Evolutionary conservation across 345 rosid species (phyloP).

Genomic region (Populus tremula): DNA sequence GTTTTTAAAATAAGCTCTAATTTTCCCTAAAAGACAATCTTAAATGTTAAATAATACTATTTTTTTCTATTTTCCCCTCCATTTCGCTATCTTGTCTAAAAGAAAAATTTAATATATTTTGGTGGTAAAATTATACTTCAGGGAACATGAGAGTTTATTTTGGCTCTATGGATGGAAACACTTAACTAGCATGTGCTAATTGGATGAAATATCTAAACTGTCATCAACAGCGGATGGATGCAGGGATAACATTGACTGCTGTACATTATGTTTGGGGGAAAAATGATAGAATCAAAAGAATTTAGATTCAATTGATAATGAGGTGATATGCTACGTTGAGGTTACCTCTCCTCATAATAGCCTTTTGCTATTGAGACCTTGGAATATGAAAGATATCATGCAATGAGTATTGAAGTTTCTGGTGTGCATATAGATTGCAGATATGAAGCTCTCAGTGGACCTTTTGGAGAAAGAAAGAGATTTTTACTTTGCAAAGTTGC

Average conservation of each 20-base stretch:
- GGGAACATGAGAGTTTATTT: background rate
- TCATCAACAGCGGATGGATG: background rate
- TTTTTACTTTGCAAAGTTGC: slow-evolving; percentile 82
- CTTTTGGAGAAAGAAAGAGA: slow-evolving; percentile 86
- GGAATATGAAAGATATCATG: background rate
- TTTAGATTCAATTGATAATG: background rate
- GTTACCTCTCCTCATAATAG: background rate
- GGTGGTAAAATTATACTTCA: background rate
- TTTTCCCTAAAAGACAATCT: background rate
- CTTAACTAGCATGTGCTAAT: background rate
- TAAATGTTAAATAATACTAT: too few species aligned
- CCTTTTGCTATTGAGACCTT: background rate
- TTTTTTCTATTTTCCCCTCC: background rate
- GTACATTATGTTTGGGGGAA: background rate
- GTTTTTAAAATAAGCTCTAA: background rate
- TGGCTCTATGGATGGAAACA: background rate
- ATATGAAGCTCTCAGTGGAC: slow-evolving; percentile 72
- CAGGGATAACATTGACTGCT: background rate
- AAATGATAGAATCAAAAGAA: background rate
- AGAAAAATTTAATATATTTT: background rate
- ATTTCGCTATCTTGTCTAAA: background rate
- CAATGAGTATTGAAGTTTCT: slow-evolving; percentile 3
- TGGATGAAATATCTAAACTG: background rate
- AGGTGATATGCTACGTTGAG: background rate
- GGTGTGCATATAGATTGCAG: slow-evolving; percentile 45